phyloP scores from a whole-genome alignment of 2,329 filamentous ascomycete genomes.

The Dothistroma septosporum region DNA sequence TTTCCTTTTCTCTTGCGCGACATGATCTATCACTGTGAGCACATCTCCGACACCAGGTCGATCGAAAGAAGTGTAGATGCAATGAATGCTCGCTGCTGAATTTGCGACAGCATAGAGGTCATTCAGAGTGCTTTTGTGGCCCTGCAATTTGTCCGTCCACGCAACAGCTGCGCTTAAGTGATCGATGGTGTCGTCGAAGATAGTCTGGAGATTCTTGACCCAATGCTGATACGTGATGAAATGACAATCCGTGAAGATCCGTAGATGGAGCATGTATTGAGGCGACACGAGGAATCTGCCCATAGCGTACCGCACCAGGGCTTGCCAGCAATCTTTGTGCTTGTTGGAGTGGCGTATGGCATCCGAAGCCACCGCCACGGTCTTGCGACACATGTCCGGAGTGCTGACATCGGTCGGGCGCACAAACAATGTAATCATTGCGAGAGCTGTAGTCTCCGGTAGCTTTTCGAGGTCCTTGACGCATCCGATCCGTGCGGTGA shows the following conservation, averaged over 20 bases:
- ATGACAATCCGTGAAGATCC: neutral
- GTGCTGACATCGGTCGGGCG: neutral
- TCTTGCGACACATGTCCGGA: neutral
- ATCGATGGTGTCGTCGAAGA: slow-evolving; percentile 1
- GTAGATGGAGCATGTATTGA: neutral
- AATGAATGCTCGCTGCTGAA: neutral
- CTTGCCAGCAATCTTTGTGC: neutral
- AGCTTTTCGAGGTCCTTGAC: neutral
- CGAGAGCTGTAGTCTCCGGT: neutral
- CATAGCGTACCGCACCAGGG: neutral
- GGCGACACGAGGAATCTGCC: neutral
- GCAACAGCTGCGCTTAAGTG: neutral
- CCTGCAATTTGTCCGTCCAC: neutral
- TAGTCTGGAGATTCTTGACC: neutral
- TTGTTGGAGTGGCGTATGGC: neutral
- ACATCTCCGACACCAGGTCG: neutral
- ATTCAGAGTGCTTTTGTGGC: neutral
- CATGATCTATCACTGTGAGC: neutral
- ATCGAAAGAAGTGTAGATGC: neutral
- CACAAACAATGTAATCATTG: neutral
- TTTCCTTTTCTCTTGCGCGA: neutral
- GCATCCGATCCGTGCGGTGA: neutral
- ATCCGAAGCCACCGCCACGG: neutral
- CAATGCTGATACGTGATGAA: slow-evolving; percentile 6
- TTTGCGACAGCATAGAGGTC: neutral